phyloP scores from a whole-genome alignment of 345 rosid species.

The Erysimum cheiranthoides region DNA sequence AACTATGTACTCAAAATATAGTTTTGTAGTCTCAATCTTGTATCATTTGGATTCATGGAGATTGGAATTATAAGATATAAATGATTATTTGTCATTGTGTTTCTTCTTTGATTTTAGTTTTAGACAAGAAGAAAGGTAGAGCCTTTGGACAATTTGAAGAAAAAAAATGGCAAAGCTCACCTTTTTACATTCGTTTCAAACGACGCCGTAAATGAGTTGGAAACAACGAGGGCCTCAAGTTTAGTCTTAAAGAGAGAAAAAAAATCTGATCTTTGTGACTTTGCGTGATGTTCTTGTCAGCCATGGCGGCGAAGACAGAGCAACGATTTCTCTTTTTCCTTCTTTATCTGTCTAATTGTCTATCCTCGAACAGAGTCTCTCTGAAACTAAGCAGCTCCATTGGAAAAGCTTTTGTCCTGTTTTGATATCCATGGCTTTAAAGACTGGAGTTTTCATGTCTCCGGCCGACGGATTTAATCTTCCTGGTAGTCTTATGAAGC shows the following conservation, averaged over 20 bases:
- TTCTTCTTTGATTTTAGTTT: background rate
- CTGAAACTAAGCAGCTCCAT: slow-evolving; percentile 8
- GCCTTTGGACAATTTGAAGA: background rate
- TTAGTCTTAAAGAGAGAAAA: slow-evolving; percentile 2
- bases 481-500: slow-evolving; percentile 37
- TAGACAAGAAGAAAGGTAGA: background rate
- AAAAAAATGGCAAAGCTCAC: background rate
- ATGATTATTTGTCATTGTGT: background rate
- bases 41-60: too few relatives aligned
- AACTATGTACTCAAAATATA: background rate
- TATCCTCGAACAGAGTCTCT: background rate
- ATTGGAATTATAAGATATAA: too few relatives aligned
- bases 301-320: slow-evolving; percentile 33
- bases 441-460: slow-evolving; percentile 34
- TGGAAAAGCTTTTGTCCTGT: background rate
- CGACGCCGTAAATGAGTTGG: slow-evolving; percentile 19
- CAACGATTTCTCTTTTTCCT: slow-evolving; percentile 5
- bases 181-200: background rate
- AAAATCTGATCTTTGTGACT: slow-evolving; percentile 31
- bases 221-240: slow-evolving; percentile 34
- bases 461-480: slow-evolving; percentile 29
- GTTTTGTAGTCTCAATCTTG: too few relatives aligned
- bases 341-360: background rate
- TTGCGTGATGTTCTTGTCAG: background rate
- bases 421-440: slow-evolving; percentile 38